Evolutionary conservation across 2,329 filamentous ascomycete genomes (phyloP).

Genomic region (Neocucurbitaria cava): DNA sequence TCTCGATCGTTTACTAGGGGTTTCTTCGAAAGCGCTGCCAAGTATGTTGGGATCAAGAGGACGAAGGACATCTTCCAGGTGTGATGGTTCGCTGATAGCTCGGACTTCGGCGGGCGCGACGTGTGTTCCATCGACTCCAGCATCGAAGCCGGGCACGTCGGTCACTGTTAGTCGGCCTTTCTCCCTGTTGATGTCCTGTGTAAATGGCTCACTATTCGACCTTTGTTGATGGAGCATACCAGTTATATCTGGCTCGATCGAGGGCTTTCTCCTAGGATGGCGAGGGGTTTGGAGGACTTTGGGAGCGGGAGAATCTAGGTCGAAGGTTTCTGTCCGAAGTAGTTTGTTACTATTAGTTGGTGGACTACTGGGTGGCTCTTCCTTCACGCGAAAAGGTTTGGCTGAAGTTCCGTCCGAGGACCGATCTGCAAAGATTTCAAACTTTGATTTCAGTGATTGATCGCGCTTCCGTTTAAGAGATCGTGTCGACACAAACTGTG

Average conservation of each 20-base stretch:
- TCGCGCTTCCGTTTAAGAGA: constrained; percentile 53
- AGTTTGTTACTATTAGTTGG: constrained; percentile 19
- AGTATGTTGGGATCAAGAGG: constrained; percentile 38
- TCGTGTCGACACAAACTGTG: constrained; percentile 51
- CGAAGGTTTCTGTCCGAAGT: constrained; percentile 50
- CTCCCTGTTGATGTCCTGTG: constrained; percentile 26
- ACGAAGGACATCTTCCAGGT: constrained; percentile 19
- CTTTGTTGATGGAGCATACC: constrained; percentile 32
- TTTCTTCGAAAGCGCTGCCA: constrained; percentile 13
- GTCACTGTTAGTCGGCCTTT: background rate
- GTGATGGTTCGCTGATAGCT: constrained; percentile 29
- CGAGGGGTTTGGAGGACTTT: constrained; percentile 42
- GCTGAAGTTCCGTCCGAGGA: constrained; percentile 38
- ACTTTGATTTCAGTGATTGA: constrained; percentile 16
- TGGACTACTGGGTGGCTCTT: constrained; percentile 49
- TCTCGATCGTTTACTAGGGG: constrained; percentile 29
- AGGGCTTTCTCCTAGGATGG: constrained; percentile 11
- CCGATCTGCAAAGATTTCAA: constrained; percentile 28
- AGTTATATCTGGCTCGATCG: constrained; percentile 13
- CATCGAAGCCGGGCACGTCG: background rate
- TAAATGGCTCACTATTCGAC: constrained; percentile 38
- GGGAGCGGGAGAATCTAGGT: constrained; percentile 51
- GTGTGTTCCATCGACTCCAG: background rate
- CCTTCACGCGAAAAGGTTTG: constrained; percentile 48
- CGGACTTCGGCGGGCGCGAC: constrained; percentile 17